Percentiles rank a stretch among this genome's conserved stretches.
These are phyloP conservation scores for Penicillium ochrochloron DNA, from an alignment of 495 filamentous ascomycete species.

Conservation along the genomic window DNA sequence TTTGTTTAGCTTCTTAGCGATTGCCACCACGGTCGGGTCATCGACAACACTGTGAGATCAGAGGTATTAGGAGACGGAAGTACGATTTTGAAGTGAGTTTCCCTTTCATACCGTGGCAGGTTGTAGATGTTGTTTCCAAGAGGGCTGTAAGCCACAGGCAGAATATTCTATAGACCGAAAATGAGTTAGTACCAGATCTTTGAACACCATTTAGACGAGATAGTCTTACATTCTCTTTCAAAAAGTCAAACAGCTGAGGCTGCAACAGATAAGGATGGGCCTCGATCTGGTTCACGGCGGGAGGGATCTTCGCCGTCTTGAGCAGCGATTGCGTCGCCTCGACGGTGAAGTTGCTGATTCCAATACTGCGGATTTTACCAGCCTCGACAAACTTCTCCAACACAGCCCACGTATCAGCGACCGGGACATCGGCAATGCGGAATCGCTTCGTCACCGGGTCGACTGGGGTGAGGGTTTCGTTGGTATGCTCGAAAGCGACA, in stretches of 20 bases:
- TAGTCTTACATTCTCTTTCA: slow-evolving; percentile 34
- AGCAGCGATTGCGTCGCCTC: slow-evolving; percentile 68
- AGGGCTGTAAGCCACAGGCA: slow-evolving; percentile 57
- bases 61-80: slow-evolving; percentile 10
- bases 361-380: slow-evolving; percentile 75
- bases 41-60: slow-evolving; percentile 49
- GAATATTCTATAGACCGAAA: slow-evolving; percentile 46
- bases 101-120: slow-evolving; percentile 38
- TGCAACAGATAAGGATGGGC: slow-evolving; percentile 85
- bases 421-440: slow-evolving; percentile 38
- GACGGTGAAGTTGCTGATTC: slow-evolving; percentile 77
- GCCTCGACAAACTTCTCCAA: slow-evolving; percentile 70
- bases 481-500: slow-evolving; percentile 66
- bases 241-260: slow-evolving; percentile 52
- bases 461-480: slow-evolving; percentile 45
- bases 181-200: neutral
- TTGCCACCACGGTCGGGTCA: slow-evolving; percentile 61
- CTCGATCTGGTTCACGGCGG: slow-evolving; percentile 84
- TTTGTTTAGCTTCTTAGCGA: slow-evolving; percentile 71
- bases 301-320: slow-evolving; percentile 62
- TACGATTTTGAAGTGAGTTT: neutral
- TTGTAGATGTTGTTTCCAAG: slow-evolving; percentile 58
- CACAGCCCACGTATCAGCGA: slow-evolving; percentile 64
- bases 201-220: neutral
- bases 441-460: slow-evolving; percentile 43